These are phyloP conservation scores for Tetrahymena borealis DNA, from an alignment of 73 alveolate species.

Conservation along the genomic window DNA sequence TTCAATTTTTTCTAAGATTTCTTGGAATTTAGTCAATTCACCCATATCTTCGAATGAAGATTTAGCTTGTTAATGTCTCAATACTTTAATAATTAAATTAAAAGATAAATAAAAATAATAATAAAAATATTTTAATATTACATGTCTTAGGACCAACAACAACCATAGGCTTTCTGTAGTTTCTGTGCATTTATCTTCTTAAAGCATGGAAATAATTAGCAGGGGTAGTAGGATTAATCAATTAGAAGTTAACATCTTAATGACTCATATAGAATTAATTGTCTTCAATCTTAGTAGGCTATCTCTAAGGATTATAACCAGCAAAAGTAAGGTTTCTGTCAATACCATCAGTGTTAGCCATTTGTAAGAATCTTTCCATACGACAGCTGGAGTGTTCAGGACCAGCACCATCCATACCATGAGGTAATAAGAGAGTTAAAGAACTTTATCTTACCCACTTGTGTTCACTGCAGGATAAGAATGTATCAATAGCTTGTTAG, in stretches of 20 bases:
- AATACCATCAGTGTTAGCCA: slow-evolving; percentile 7
- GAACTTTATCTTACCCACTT: slow-evolving; percentile 86
- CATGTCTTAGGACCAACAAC: slow-evolving; percentile 77
- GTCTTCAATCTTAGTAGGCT: slow-evolving; percentile 12
- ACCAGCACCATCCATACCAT: slow-evolving; percentile 96
- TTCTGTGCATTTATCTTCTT: slow-evolving; percentile 80
- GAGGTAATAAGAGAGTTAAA: slow-evolving; percentile 81
- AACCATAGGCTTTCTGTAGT: slow-evolving; percentile 75
- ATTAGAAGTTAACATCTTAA: slow-evolving; percentile 57
- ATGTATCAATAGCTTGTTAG: slow-evolving; percentile 59
- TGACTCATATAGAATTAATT: slow-evolving; percentile 29
- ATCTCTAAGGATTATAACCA: slow-evolving; percentile 20
- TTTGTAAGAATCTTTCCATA: slow-evolving; percentile 70
- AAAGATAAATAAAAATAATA: neutral
- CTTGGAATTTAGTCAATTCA: neutral
- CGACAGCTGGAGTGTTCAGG: slow-evolving; percentile 95
- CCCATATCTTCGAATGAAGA: neutral
- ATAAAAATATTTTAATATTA: neutral
- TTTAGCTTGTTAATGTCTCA: neutral
- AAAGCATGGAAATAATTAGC: slow-evolving; percentile 73
- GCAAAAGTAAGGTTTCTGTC: neutral
- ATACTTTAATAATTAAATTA: neutral
- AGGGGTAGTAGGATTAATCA: slow-evolving; percentile 65
- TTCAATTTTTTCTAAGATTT: neutral
- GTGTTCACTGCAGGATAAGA: slow-evolving; percentile 82